Evolutionary conservation across 1,284 basidiomycete species (phyloP), one percentile per base, ranked within the genome.

Genomic region (Termitomyces sp.): DNA sequence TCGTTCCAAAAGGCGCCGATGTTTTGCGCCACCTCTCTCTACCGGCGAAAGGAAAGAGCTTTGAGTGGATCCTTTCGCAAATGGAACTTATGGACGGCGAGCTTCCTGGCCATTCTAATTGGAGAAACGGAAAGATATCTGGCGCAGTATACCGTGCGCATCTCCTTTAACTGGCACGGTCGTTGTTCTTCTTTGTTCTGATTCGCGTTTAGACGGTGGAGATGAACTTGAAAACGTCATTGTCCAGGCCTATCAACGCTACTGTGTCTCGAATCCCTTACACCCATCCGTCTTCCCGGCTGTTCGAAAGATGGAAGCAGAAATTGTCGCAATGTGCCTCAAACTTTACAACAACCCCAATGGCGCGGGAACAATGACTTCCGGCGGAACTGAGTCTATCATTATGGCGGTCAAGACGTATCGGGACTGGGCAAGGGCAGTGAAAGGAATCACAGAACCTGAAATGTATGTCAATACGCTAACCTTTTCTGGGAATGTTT

Each of bases 211-310:
- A 90, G 87, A 95, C 67, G 94, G 94, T 12, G 92, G 91, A 5
- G 82, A 88, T 10, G 92, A 94, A 48, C 74, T 95, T 62, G 84
- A 85, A 65, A 79, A 80, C 59, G 73, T 91, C 53, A 81, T 91
- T 54, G 80, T 87, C 12, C 73, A 83, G 5, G 88, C 88, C 0
- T 88, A 87, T 62, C 75, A 82, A 59, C 79, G 81, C 17, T 92
- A 91, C 60, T 83, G 81, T 45, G 80, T 90, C 53, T 88, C 91
- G 28, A 98, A 98, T 65, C 95, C 96, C 1, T 78, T 98, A 2
- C 96, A 98, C 65, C 94, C 96, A 0, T 94, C 97, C 59, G 88
- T 97, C 34, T 98, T 99, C 74, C 95, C 96, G 0, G 89, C 91
- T 0, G 77, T 98, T 5, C 81, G 96, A 50, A 95, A 97, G 73